phyloP scores from a whole-genome alignment of 2,329 filamentous ascomycete genomes.

The Epichloe sylvatica region DNA sequence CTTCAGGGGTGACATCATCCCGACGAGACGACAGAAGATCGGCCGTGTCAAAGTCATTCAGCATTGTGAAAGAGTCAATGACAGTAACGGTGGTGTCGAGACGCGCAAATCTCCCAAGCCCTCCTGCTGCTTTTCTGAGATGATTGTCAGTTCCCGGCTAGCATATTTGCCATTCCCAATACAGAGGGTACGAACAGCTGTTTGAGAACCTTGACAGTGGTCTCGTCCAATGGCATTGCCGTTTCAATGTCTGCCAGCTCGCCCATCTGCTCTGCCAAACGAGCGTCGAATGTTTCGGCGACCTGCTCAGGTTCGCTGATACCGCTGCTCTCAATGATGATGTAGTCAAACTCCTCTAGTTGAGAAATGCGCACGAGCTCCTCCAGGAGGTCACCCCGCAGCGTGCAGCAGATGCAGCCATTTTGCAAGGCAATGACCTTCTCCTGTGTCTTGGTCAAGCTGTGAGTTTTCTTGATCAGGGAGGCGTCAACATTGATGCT shows the following conservation, averaged over 20 bases:
- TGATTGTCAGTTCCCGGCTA: not conserved
- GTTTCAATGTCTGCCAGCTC: constrained; percentile 18
- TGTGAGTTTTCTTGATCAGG: constrained; percentile 41
- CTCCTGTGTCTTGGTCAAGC: constrained; percentile 44
- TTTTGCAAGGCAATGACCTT: constrained; percentile 57
- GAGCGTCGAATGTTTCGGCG: constrained; percentile 55
- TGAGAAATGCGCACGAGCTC: constrained; percentile 52
- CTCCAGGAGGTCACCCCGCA: constrained; percentile 56
- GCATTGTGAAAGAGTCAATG: constrained; percentile 59
- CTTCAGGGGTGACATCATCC: constrained; percentile 49
- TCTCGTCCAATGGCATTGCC: constrained; percentile 19
- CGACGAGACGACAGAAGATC: constrained; percentile 52
- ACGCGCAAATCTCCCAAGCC: constrained; percentile 49
- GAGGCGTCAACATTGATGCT: constrained; percentile 53
- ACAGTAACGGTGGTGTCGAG: constrained; percentile 62
- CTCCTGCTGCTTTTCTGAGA: constrained; percentile 44
- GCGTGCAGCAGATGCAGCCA: constrained; percentile 63
- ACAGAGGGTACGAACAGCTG: constrained; percentile 17
- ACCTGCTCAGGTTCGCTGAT: constrained; percentile 64
- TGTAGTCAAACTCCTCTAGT: constrained; percentile 52
- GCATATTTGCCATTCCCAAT: not conserved
- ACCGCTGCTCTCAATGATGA: constrained; percentile 57
- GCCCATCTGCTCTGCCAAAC: constrained; percentile 34
- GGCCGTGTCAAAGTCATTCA: constrained; percentile 56
- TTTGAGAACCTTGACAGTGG: constrained; percentile 22